Evolutionary conservation across 345 rosid species (phyloP).

Genomic region (sweet orange (Citrus sinensis)): DVS_A1.0 CM039167.1:4091501-4092000

Average conservation of each 20-base stretch:
- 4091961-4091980: slow-evolving; percentile 50
- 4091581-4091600: not conserved
- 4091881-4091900: slow-evolving; percentile 31
- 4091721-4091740: slow-evolving; percentile 48
- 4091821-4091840: slow-evolving; percentile 47
- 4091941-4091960: slow-evolving; percentile 42
- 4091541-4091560: not conserved
- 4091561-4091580: not conserved
- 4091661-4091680: slow-evolving; percentile 51
- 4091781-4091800: slow-evolving; percentile 46
- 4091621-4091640: not conserved
- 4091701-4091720: slow-evolving; percentile 58
- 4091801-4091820: slow-evolving; percentile 51
- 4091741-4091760: slow-evolving; percentile 40
- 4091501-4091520: not conserved
- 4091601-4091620: not conserved
- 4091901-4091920: slow-evolving; percentile 43
- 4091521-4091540: not conserved
- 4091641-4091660: slow-evolving; percentile 25
- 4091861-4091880: slow-evolving; percentile 40
- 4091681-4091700: slow-evolving; percentile 48
- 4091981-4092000: slow-evolving; percentile 41
- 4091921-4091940: slow-evolving; percentile 48
- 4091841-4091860: slow-evolving; percentile 50
- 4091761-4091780: slow-evolving; percentile 56